A percentile compares a stretch with the other conserved stretches of the same genome.
Evolutionary conservation across 352 stramenopile genomes (phyloP).

Genomic region (Pythium biforme): DNA sequence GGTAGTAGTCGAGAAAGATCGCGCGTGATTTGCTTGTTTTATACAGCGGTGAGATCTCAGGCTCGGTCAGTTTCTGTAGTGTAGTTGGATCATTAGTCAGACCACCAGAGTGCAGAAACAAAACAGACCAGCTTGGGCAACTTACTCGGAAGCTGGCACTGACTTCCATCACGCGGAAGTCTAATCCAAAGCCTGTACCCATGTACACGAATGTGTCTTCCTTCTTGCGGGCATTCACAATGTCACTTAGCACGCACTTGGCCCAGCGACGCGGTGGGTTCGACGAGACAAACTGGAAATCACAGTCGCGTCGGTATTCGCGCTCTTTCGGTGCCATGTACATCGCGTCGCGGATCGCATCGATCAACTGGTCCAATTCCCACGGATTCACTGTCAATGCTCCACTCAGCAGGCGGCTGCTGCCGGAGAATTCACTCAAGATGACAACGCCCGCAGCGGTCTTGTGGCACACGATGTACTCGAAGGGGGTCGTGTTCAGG

Average conservation of each 20-base stretch:
- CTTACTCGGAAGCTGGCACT: slow-evolving; percentile 88
- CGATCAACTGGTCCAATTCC: slow-evolving; percentile 87
- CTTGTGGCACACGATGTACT: slow-evolving; percentile 83
- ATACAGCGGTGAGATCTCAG: slow-evolving; percentile 61
- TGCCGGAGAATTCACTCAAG: slow-evolving; percentile 97
- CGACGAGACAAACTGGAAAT: slow-evolving; percentile 73
- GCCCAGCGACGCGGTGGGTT: slow-evolving; percentile 73
- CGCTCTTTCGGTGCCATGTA: slow-evolving; percentile 74
- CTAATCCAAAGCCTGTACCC: slow-evolving; percentile 93
- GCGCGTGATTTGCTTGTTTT: slow-evolving; percentile 77
- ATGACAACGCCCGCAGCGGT: slow-evolving; percentile 88
- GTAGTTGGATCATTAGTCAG: background rate
- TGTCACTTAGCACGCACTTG: slow-evolving; percentile 71
- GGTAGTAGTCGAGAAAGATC: slow-evolving; percentile 99
- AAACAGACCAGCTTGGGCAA: slow-evolving; percentile 26
- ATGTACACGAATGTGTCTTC: slow-evolving; percentile 83
- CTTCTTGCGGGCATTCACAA: slow-evolving; percentile 77
- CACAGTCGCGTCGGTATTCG: slow-evolving; percentile 68
- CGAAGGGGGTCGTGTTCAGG: slow-evolving; percentile 80
- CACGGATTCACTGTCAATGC: slow-evolving; percentile 97
- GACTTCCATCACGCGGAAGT: slow-evolving; percentile 96
- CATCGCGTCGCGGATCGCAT: slow-evolving; percentile 64
- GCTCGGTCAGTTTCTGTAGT: slow-evolving; percentile 64
- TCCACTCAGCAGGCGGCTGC: slow-evolving; percentile 93
- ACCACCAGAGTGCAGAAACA: background rate